phyloP scores from a whole-genome alignment of 345 rosid species.

The Euphorbia peplus region DNA sequence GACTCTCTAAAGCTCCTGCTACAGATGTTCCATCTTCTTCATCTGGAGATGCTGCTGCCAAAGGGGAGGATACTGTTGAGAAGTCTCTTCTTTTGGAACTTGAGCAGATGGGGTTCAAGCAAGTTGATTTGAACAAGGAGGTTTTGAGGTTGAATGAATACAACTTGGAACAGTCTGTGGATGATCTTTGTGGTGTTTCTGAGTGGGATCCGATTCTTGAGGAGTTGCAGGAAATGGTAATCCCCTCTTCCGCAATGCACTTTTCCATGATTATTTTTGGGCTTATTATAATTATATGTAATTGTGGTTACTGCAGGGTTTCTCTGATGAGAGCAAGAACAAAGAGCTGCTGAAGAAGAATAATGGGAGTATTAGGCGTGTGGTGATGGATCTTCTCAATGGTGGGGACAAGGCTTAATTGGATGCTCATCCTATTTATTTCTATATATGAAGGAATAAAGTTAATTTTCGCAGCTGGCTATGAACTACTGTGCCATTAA shows the following conservation, averaged over 20 bases:
- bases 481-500: neutral
- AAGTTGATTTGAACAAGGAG: conserved; percentile 83
- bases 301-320: conserved; percentile 65
- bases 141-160: conserved; percentile 66
- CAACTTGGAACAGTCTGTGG: conserved; percentile 70
- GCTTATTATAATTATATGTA: neutral
- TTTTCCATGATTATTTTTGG: neutral
- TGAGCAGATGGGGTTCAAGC: conserved; percentile 92
- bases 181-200: conserved; percentile 67
- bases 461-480: neutral
- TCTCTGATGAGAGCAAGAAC: conserved; percentile 66
- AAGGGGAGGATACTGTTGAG: conserved; percentile 37
- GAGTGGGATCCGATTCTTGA: conserved; percentile 90
- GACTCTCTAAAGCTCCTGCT: conserved; percentile 13
- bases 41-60: conserved; percentile 11
- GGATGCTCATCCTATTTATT: neutral
- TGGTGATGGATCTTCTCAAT: conserved; percentile 84
- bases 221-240: conserved; percentile 90
- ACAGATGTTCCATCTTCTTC: conserved; percentile 7
- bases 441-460: neutral
- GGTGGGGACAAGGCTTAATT: conserved; percentile 61
- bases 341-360: conserved; percentile 89
- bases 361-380: conserved; percentile 85
- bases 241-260: neutral
- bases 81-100: conserved; percentile 67